These are phyloP conservation scores for Medicago lupulina DNA, from an alignment of 306 rosid species.

Conservation along the genomic window DNA sequence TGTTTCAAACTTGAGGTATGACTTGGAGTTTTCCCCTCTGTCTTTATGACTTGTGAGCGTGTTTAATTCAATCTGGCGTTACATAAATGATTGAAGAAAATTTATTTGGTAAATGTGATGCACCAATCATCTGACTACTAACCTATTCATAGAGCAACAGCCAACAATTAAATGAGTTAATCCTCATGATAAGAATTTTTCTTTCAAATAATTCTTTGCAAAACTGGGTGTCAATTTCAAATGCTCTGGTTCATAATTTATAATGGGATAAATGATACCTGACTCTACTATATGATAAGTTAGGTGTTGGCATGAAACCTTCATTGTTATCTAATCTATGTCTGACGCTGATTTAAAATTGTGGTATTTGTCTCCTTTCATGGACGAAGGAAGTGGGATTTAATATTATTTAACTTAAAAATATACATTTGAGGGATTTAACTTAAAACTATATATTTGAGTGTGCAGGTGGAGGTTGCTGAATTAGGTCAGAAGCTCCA, in stretches of 20 bases:
- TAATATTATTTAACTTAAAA: conserved; percentile 5
- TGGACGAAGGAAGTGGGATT: neutral
- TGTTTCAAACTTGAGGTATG: conserved; percentile 97
- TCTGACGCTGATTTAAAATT: conserved; percentile 1
- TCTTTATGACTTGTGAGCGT: neutral
- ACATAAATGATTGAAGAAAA: conserved; percentile 3
- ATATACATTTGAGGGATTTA: neutral
- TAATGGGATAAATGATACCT: neutral
- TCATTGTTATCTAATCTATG: conserved; percentile 10
- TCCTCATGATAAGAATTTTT: neutral
- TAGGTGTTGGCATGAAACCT: conserved; percentile 3
- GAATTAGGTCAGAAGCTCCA: conserved; percentile 95
- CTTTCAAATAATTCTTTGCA: conserved; percentile 5
- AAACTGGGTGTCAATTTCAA: conserved; percentile 4
- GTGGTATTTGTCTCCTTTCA: conserved; percentile 3
- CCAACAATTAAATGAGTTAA: neutral
- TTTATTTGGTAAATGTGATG: conserved; percentile 1
- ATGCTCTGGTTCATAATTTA: neutral
- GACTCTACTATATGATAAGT: neutral
- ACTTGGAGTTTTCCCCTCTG: conserved; percentile 22
- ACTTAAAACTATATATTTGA: conserved; percentile 19
- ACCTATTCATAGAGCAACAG: neutral
- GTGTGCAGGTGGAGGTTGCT: conserved; percentile 81
- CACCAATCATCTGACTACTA: conserved; percentile 6
- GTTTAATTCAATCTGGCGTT: conserved; percentile 27